Evolutionary conservation across 2,329 filamentous ascomycete species (phyloP).

Genomic region (Claviceps fusiformis): DNA sequence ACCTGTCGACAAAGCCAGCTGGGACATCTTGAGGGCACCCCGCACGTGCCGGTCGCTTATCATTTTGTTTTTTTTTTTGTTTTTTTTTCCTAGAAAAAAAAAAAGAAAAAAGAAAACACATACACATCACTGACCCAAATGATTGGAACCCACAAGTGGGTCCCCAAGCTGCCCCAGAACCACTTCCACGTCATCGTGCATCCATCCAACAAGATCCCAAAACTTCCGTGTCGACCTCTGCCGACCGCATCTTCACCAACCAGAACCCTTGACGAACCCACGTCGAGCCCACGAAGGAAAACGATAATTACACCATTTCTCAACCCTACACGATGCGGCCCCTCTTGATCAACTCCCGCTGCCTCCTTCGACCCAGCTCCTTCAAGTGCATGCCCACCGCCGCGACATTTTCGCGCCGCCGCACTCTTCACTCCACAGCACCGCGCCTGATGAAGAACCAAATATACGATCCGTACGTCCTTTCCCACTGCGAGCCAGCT

Average conservation of each 20-base stretch:
- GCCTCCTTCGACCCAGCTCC: not conserved
- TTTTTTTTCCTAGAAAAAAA: not conserved
- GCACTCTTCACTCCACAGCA: slow-evolving; percentile 5
- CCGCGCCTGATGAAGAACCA: slow-evolving; percentile 9
- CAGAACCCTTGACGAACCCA: too few species aligned
- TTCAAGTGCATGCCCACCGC: not conserved
- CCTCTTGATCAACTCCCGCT: not conserved
- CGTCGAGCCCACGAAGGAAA: too few species aligned
- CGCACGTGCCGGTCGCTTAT: too few species aligned
- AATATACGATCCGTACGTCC: slow-evolving; percentile 9
- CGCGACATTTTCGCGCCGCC: not conserved
- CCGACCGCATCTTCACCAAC: too few species aligned
- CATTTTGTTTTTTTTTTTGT: too few species aligned
- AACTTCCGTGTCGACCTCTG: not conserved
- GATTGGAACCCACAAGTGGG: not conserved
- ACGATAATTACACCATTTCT: not conserved
- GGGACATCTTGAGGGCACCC: too few species aligned
- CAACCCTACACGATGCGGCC: not conserved
- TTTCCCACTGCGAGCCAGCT: not conserved
- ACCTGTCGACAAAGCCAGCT: too few species aligned
- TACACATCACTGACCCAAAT: not conserved
- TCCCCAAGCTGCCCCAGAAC: too few species aligned
- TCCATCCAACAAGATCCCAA: not conserved
- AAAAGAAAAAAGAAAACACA: not conserved
- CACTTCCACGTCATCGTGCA: not conserved